Evolutionary conservation across 192 early-diverging fungal species (phyloP), one percentile per base, ranked within the genome.

Genomic region (Backusella psychrophila): DNA sequence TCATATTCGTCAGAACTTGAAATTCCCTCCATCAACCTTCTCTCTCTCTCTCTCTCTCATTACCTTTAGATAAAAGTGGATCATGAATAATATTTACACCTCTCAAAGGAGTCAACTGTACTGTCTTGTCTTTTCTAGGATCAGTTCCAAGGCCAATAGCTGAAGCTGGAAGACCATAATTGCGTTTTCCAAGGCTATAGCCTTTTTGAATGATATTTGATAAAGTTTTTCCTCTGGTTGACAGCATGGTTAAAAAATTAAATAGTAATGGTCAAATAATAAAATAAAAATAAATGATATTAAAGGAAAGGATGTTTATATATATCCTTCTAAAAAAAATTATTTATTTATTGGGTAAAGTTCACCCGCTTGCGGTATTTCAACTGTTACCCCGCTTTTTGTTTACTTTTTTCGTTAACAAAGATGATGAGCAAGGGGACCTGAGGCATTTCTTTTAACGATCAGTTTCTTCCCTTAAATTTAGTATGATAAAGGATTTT

Each of bases 1-100:
- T 21, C n/a, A 53, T 6, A 21, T 21, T 53, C 2, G 23, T 59
- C 23, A 59, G 21, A 59, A 59, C 7, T 59, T 21, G 11, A 26
- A 59, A 11, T 8, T 6, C 46, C 9, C 21, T 59, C 11, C 7
- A 4, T 5, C n/a, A n/a, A 4, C 26, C 19, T 7, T 17, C 33
- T 33, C 33, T 33, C 33, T 33, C 31, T 31, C 29, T 31, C 29
- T 31, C 2, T 33, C 33, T 33, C 33, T 3, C 33, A 3, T 59
- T 78, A 70, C 86, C 86, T 73, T 87, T 87, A 63, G 84, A 85
- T 31, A 87, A 79, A 23, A 87, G 72, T 6, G 86, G 86, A 69
- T 87, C 86, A 42, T 87, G 86, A 65, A 85, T 84, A 68, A 87
- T 76, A 77, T 81, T 83, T 66, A 87, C 82, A 74, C 86, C 86